These are phyloP conservation scores for Nemania sp. DNA, from an alignment of 2,329 filamentous ascomycete genomes.

Conservation along the genomic window DNA sequence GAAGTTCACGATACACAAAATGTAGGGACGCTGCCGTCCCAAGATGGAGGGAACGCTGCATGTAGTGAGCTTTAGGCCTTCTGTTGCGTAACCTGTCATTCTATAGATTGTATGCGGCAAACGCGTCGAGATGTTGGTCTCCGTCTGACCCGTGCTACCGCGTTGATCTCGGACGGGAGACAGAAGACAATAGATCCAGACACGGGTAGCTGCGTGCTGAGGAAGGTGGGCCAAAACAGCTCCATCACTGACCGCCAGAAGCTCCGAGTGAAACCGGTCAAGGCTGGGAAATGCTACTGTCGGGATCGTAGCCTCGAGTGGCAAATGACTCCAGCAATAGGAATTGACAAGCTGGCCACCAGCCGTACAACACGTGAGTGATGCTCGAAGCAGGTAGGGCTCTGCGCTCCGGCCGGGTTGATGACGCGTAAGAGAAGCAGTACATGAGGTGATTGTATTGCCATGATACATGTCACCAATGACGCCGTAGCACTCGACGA, in stretches of 20 bases:
- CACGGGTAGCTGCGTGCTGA: conserved; percentile 10
- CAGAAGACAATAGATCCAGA: conserved; percentile 4
- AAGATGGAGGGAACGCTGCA: conserved; percentile 4
- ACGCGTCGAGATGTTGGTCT: conserved; percentile 9
- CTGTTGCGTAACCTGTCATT: not conserved
- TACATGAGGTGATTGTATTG: not conserved
- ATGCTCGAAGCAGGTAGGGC: conserved; percentile 9
- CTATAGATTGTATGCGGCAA: conserved; percentile 9
- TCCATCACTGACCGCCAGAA: conserved; percentile 13
- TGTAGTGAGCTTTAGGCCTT: not conserved
- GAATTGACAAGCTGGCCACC: not conserved
- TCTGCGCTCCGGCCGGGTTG: conserved; percentile 13
- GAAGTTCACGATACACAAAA: no score
- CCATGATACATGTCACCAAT: conserved; percentile 15
- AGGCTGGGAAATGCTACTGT: not conserved
- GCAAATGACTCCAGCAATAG: conserved; percentile 10
- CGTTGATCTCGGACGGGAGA: not conserved
- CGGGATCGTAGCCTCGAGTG: conserved; percentile 4
- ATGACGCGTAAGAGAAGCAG: conserved; percentile 21
- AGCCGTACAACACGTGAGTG: not conserved
- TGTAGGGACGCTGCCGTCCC: not conserved
- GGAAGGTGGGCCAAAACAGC: conserved; percentile 9
- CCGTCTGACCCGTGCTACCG: not conserved
- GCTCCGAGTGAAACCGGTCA: conserved; percentile 4
- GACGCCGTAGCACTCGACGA: conserved; percentile 21